Conservation (phyloP, 2,329 filamentous ascomycete genomes). For the Cadophora luteo-olivacea region DNA sequence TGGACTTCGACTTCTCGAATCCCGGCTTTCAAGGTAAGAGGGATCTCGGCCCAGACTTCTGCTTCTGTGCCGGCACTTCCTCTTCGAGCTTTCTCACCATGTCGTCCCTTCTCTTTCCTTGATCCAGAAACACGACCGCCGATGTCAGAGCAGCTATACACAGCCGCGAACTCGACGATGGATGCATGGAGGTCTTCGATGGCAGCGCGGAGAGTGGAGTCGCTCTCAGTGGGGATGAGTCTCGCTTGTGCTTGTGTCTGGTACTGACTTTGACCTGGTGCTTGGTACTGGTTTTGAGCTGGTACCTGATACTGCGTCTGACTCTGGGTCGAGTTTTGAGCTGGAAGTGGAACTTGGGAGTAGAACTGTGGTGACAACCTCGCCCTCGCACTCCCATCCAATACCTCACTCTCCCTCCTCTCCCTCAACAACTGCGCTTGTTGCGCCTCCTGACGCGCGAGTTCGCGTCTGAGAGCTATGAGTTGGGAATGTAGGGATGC, state of each 20-base stretch:
- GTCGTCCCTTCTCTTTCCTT: neutral
- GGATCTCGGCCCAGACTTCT: neutral
- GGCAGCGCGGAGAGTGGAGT: neutral
- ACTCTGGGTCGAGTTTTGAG: neutral
- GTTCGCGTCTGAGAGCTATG: neutral
- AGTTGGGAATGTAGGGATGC: slow-evolving; percentile 3
- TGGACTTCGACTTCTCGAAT: neutral
- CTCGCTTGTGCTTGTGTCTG: neutral
- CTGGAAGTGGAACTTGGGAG: neutral
- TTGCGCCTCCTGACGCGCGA: neutral
- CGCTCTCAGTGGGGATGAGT: neutral
- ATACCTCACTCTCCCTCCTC: neutral
- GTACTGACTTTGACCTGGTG: neutral
- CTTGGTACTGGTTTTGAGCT: neutral
- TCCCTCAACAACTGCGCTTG: neutral
- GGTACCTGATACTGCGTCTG: neutral
- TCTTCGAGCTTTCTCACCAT: neutral
- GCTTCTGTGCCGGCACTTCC: neutral
- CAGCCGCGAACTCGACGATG: neutral
- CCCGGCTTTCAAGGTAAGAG: neutral
- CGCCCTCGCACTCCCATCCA: neutral
- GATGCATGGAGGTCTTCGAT: neutral
- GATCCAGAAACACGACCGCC: neutral
- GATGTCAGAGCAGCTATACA: neutral
- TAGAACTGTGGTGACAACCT: neutral